A percentile compares a stretch with the other conserved stretches of the same genome.
These are phyloP conservation scores for Marsdenia floribunda DNA, from an alignment of 257 asterid species.

Conservation along the genomic window DNA sequence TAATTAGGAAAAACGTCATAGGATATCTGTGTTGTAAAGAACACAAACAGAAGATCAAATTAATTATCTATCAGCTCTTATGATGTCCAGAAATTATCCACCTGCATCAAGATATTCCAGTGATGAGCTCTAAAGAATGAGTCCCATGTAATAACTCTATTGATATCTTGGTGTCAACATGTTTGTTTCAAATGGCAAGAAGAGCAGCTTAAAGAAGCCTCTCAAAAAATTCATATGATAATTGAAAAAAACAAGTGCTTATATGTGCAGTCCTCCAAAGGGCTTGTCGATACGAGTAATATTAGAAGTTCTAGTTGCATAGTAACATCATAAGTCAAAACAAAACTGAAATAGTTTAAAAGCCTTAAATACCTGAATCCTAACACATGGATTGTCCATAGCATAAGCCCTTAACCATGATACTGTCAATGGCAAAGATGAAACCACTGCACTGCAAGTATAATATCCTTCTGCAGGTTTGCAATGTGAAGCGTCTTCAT, in stretches of 20 bases:
- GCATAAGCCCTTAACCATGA: slow-evolving; percentile 65
- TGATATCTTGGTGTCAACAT: neutral
- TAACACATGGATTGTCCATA: slow-evolving; percentile 52
- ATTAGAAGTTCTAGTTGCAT: neutral
- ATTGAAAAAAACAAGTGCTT: neutral
- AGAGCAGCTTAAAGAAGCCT: neutral
- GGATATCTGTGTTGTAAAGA: neutral
- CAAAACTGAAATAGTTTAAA: neutral
- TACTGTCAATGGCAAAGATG: slow-evolving; percentile 76
- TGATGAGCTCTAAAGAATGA: neutral
- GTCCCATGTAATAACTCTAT: neutral
- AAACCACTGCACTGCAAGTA: slow-evolving; percentile 67
- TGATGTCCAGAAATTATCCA: neutral
- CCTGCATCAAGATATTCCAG: neutral
- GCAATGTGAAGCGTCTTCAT: slow-evolving; percentile 37
- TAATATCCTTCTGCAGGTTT: slow-evolving; percentile 40
- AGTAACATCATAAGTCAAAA: too few relatives aligned
- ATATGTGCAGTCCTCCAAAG: neutral
- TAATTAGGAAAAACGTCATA: neutral
- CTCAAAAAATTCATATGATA: neutral
- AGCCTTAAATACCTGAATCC: slow-evolving; percentile 52
- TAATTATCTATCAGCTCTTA: neutral
- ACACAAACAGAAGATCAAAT: neutral
- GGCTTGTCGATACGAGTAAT: neutral
- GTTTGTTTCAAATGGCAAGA: neutral